Base-by-base conservation (phyloP, 345 rosid genomes). In the Pistacia vera region DNA sequence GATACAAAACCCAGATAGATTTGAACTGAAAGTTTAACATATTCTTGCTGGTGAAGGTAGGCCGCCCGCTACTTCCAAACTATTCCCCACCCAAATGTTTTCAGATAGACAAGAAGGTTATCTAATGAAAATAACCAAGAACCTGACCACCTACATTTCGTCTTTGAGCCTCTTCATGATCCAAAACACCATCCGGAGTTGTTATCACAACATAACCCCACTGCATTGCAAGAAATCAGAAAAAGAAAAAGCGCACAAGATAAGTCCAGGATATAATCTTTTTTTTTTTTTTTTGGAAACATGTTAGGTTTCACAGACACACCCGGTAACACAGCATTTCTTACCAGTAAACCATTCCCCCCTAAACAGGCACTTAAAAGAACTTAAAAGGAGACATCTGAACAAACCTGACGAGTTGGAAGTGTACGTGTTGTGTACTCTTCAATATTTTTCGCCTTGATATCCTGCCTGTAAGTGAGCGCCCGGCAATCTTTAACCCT, bases 181-280 rank as follows among this genome's bases (percentile, higher is more conserved):
- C 99, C 93, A 96, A 81, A 80, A 96, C 84, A 63, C 97, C 99
- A 56, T 93, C 95, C 1, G 97, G 97, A 73, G 99, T 92, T 63
- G 98, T 90, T 68, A 96, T 80, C 25, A 92, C 95, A 66, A 96
- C 91, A 82, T 90, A 96, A 81, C 98, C 98, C 96, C 97, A 96
- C 98, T 95, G 88, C 76, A 81, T 10, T 33, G 22, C 46, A 73
- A 8, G 9, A 67, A 63, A 63, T 16, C 1, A 33, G 41, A 76
- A 13, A 33, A 12, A 38, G 33, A 28, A 8, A 22, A 48, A 44
- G 5, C 2, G 25, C 36, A 44, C 7, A n/a, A 66, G 58, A 66
- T 51, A 75, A 51, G 59, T 61, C 38, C n/a, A 16, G 56, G 11
- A 72, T 17, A 18, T 11, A 9, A 25, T 20, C 14, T 11, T n/a